phyloP scores from a whole-genome alignment of 2,329 filamentous ascomycete genomes.

The Hortaea sp. region DNA sequence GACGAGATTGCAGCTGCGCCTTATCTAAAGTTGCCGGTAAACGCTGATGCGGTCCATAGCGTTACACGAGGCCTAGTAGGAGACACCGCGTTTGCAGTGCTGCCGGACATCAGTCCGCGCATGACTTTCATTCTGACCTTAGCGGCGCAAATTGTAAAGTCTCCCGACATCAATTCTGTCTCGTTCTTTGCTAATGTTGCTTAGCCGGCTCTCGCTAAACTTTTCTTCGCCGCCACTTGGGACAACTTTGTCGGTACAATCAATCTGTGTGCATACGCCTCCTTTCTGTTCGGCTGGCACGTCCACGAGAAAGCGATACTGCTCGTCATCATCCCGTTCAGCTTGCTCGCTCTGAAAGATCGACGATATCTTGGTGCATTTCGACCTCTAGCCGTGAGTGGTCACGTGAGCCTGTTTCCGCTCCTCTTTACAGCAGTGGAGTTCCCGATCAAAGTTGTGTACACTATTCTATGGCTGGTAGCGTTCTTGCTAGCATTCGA shows the following conservation, averaged over 20 bases:
- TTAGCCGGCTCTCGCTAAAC: slow-evolving; percentile 63
- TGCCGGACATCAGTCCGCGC: slow-evolving; percentile 74
- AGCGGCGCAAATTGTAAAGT: slow-evolving; percentile 59
- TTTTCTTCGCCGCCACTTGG: slow-evolving; percentile 74
- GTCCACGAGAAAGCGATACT: slow-evolving; percentile 97
- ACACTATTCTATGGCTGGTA: slow-evolving; percentile 86
- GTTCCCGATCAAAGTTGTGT: slow-evolving; percentile 87
- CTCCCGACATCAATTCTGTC: not conserved
- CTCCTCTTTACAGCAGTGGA: slow-evolving; percentile 85
- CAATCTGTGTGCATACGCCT: slow-evolving; percentile 89
- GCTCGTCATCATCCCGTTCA: slow-evolving; percentile 90
- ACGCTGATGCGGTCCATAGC: slow-evolving; percentile 67
- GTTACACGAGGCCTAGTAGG: slow-evolving; percentile 89
- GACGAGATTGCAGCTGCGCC: slow-evolving; percentile 57
- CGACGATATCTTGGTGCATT: slow-evolving; percentile 86
- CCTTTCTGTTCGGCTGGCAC: slow-evolving; percentile 96
- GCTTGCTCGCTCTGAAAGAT: slow-evolving; percentile 80
- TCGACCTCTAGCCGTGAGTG: slow-evolving; percentile 79
- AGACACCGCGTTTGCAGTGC: slow-evolving; percentile 84
- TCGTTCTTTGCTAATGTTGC: slow-evolving; percentile 5
- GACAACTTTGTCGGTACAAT: slow-evolving; percentile 81
- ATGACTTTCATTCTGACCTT: slow-evolving; percentile 76
- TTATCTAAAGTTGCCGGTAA: slow-evolving; percentile 62
- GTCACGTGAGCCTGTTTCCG: slow-evolving; percentile 91
- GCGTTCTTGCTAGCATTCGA: slow-evolving; percentile 81